Evolutionary conservation across 441 rosid species (phyloP).

Genomic region (Hura crepitans): DNA sequence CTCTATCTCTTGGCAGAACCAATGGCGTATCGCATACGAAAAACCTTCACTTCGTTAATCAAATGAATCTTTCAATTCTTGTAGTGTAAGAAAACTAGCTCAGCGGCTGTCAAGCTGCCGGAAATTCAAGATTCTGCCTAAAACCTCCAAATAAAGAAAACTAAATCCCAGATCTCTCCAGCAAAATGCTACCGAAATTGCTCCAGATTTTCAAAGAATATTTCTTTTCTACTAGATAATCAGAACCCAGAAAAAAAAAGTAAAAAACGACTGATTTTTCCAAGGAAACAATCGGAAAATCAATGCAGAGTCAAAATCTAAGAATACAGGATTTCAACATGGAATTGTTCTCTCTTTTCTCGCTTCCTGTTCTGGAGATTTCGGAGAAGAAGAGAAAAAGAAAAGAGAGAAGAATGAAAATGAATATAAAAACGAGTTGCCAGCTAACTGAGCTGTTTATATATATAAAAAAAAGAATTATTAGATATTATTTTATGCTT

Average conservation of each 20-base stretch:
- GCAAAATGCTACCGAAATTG: conserved; percentile 20
- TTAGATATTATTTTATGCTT: too few species aligned
- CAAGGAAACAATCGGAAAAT: conserved; percentile 23
- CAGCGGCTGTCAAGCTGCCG: conserved; percentile 12
- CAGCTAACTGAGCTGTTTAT: too few species aligned
- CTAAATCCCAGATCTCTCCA: conserved; percentile 28
- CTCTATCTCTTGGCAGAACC: conserved; percentile 15
- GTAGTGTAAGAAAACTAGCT: conserved; percentile 28
- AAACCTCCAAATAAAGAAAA: conserved; percentile 9
- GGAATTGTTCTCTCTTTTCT: conserved; percentile 25
- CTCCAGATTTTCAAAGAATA: neutral
- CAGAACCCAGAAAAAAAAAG: neutral
- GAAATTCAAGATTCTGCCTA: conserved; percentile 14
- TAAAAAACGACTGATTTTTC: neutral
- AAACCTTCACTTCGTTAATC: neutral
- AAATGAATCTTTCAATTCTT: conserved; percentile 22
- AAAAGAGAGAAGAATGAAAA: conserved; percentile 9
- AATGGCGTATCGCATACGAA: conserved; percentile 29
- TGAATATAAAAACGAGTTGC: conserved; percentile 26
- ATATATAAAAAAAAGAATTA: too few species aligned
- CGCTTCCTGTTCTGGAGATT: conserved; percentile 43
- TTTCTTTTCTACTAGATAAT: conserved; percentile 13
- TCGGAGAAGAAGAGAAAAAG: conserved; percentile 31
- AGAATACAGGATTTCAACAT: conserved; percentile 25
- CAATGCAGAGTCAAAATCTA: conserved; percentile 30